Evolutionary conservation across 805 yeast genomes (phyloP).

Genomic region (Crinitomyces ghanaensis): DNA sequence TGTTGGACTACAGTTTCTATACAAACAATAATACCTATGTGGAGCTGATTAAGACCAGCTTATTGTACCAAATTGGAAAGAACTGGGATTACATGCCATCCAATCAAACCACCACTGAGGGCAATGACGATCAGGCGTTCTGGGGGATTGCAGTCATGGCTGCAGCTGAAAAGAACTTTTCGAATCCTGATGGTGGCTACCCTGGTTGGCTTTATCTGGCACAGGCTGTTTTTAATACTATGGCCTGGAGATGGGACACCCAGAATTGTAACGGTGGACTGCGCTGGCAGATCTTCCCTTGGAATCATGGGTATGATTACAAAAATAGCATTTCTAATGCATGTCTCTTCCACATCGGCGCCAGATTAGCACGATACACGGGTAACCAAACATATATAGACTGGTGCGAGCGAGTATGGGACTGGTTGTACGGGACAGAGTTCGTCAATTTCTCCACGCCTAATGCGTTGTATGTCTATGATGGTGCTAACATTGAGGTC

Average conservation of each 20-base stretch:
- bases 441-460: conserved; percentile 31
- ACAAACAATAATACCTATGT: conserved; percentile 62
- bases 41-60: conserved; percentile 44
- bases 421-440: conserved; percentile 56
- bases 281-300: conserved; percentile 91
- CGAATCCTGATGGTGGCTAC: conserved; percentile 47
- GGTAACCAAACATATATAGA: conserved; percentile 61
- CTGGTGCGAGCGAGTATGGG: conserved; percentile 65
- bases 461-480: conserved; percentile 30
- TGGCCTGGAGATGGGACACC: conserved; percentile 81
- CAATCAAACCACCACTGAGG: conserved; percentile 85
- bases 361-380: conserved; percentile 76
- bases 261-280: conserved; percentile 73
- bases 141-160: conserved; percentile 93
- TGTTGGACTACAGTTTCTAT: conserved; percentile 66
- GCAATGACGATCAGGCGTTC: conserved; percentile 95
- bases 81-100: conserved; percentile 73
- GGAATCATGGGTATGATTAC: conserved; percentile 92
- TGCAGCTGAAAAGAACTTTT: conserved; percentile 82
- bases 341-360: conserved; percentile 74
- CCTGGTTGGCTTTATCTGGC: conserved; percentile 78
- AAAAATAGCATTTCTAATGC: conserved; percentile 90
- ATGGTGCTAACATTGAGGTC: conserved; percentile 29
- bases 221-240: conserved; percentile 83
- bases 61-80: conserved; percentile 63